Evolutionary conservation across 176 grass and related monocot genomes (phyloP).

Genomic region (Poa annua): DNA sequence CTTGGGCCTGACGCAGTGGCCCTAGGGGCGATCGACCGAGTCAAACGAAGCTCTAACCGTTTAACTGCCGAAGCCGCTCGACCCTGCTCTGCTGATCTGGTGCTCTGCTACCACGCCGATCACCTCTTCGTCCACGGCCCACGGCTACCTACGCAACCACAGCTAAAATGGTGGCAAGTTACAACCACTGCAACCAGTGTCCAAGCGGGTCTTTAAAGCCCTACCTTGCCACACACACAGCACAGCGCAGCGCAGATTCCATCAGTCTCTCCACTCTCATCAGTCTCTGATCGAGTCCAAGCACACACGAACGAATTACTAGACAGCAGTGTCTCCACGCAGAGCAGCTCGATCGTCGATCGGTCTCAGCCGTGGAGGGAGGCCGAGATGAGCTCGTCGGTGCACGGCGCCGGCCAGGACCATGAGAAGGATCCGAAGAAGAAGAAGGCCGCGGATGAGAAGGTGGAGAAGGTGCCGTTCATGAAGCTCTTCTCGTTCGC

Average conservation of each 20-base stretch:
- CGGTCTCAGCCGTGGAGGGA: conserved; percentile 15
- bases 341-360: not conserved
- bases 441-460: not conserved
- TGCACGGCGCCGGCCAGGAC: conserved; percentile 31
- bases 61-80: not conserved
- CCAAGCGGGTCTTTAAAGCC: conserved; percentile 32
- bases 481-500: conserved; percentile 98
- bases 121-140: not conserved
- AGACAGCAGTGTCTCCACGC: not conserved
- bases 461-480: conserved; percentile 72
- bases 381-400: conserved; percentile 47
- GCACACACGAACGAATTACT: not conserved
- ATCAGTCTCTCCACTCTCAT: not conserved
- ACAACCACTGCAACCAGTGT: conserved; percentile 17
- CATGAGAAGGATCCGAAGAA: not conserved
- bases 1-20: not conserved
- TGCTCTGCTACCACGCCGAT: not conserved
- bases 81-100: not conserved
- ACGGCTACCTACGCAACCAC: conserved; percentile 9
- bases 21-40: not conserved
- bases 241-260: not conserved
- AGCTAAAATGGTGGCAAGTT: conserved; percentile 21
- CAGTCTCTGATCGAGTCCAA: not conserved
- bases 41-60: conserved; percentile 28
- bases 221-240: not conserved